phyloP scores from a whole-genome alignment of 805 yeast genomes.

The Starmerella etchellsii region DNA sequence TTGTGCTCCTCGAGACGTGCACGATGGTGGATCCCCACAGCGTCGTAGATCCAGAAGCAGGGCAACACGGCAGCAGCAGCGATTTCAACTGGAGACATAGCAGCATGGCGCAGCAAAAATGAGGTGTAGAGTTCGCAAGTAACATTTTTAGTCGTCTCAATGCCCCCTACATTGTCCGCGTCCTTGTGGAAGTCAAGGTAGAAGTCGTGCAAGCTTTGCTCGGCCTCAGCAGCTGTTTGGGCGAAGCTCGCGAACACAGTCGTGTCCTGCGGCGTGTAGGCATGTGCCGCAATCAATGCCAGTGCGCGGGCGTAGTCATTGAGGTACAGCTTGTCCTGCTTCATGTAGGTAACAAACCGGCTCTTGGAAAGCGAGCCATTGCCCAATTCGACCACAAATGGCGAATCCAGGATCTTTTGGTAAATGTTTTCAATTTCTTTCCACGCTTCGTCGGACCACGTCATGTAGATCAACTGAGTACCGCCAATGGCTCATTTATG shows the following conservation, averaged over 20 bases:
- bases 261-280: slow-evolving; percentile 4
- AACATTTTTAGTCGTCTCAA: slow-evolving; percentile 3
- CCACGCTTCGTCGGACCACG: slow-evolving; percentile 20
- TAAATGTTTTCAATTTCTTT: slow-evolving; percentile 11
- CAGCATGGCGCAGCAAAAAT: slow-evolving; percentile 12
- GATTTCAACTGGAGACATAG: slow-evolving; percentile 14
- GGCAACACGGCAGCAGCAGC: slow-evolving; percentile 21
- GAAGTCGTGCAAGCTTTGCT: slow-evolving; percentile 14
- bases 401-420: slow-evolving; percentile 9
- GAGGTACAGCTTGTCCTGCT: slow-evolving; percentile 19
- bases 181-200: slow-evolving; percentile 2
- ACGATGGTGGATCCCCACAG: slow-evolving; percentile 35
- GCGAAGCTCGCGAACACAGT: slow-evolving; percentile 9
- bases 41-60: slow-evolving; percentile 20
- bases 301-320: slow-evolving; percentile 16
- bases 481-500: not conserved
- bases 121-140: slow-evolving; percentile 18
- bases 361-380: slow-evolving; percentile 13
- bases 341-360: slow-evolving; percentile 14
- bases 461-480: slow-evolving; percentile 2
- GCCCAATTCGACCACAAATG: slow-evolving; percentile 14
- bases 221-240: slow-evolving; percentile 14
- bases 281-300: slow-evolving; percentile 13
- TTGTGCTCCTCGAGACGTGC: slow-evolving; percentile 49
- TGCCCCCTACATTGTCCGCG: not conserved